Evolutionary conservation across 805 yeast species (phyloP).

Genomic region (Nakazawaea sp.): DNA sequence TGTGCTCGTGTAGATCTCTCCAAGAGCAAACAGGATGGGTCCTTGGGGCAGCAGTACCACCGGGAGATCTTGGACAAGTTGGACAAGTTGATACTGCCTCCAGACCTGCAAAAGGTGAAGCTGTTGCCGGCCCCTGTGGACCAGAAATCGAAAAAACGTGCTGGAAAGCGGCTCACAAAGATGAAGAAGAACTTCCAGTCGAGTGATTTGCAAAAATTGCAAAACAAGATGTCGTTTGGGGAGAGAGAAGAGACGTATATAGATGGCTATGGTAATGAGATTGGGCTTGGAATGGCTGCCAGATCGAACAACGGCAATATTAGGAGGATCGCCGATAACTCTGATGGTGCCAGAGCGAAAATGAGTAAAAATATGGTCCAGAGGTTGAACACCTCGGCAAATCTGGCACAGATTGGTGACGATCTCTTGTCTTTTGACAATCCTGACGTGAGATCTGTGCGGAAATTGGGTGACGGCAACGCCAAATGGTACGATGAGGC

Average conservation of each 20-base stretch:
- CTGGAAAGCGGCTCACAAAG: conserved; percentile 76
- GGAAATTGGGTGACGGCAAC: background rate
- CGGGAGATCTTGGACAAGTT: conserved; percentile 56
- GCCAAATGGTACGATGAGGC: background rate
- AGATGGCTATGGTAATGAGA: conserved; percentile 72
- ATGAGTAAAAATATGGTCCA: conserved; percentile 55
- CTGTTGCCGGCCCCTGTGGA: conserved; percentile 73
- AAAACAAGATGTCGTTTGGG: conserved; percentile 81
- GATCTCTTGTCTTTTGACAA: conserved; percentile 3
- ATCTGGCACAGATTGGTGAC: background rate
- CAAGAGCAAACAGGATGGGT: conserved; percentile 30
- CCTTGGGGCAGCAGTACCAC: conserved; percentile 51
- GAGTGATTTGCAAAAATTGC: conserved; percentile 77
- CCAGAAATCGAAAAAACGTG: conserved; percentile 72
- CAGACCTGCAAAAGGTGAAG: conserved; percentile 60
- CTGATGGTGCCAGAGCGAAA: conserved; percentile 1
- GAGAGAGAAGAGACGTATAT: conserved; percentile 54
- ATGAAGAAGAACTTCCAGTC: conserved; percentile 73
- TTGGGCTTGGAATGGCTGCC: conserved; percentile 74
- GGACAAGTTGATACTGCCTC: conserved; percentile 71
- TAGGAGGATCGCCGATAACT: conserved; percentile 2
- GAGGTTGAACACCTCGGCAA: conserved; percentile 26
- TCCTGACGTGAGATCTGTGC: background rate
- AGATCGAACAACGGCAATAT: conserved; percentile 16
- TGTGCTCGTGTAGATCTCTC: conserved; percentile 80